These are phyloP conservation scores for Hymenoscyphus fructigenus DNA, from an alignment of 2,329 filamentous ascomycete genomes.

Conservation along the genomic window DNA sequence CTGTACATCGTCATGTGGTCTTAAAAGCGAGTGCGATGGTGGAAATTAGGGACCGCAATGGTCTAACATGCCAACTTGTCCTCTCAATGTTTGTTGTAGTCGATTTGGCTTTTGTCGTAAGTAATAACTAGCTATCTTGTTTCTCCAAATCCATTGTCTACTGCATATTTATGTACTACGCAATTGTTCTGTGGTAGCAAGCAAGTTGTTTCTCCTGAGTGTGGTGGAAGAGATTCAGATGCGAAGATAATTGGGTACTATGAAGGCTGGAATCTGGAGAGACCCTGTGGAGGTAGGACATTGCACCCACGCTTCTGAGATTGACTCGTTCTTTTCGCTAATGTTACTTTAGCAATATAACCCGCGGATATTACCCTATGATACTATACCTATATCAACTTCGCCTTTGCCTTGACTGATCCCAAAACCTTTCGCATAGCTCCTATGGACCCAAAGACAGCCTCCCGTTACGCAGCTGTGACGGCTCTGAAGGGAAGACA, in stretches of 20 bases:
- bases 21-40: neutral
- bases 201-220: conserved; percentile 7
- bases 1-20: neutral
- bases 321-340: neutral
- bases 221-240: conserved; percentile 8
- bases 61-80: neutral
- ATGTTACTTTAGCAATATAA: too few relatives aligned
- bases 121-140: too few relatives aligned
- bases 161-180: neutral
- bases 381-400: conserved; percentile 37
- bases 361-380: conserved; percentile 19
- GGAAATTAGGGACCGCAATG: neutral
- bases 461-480: conserved; percentile 23
- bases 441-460: conserved; percentile 29
- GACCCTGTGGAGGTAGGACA: conserved; percentile 27
- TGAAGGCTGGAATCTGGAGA: conserved; percentile 33
- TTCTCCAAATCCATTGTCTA: too few relatives aligned
- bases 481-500: conserved; percentile 36
- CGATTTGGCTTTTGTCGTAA: neutral
- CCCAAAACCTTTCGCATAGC: conserved; percentile 33
- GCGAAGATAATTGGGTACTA: conserved; percentile 37
- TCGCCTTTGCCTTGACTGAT: conserved; percentile 44
- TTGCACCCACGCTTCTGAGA: conserved; percentile 7
- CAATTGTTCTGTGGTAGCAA: neutral
- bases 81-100: conserved; percentile 3